Percentiles rank a stretch among this genome's conserved stretches.
Conservation (phyloP, 2,329 filamentous ascomycete genomes). For the Endoconidiophora laricicola region DNA sequence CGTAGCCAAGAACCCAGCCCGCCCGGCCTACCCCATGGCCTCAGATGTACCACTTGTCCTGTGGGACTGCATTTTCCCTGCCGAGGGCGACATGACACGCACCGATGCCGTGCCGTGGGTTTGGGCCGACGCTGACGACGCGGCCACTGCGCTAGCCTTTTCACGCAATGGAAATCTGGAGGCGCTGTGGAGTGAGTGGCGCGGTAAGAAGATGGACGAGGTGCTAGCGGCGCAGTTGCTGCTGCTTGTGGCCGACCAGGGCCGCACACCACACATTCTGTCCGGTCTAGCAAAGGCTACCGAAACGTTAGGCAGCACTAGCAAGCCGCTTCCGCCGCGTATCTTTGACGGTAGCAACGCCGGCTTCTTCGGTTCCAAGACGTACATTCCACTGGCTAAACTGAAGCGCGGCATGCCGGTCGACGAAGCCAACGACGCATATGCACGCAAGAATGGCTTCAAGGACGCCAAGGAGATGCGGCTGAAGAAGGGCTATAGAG, state of each 20-base stretch:
- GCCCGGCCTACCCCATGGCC: conserved; percentile 80
- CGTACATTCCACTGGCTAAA: conserved; percentile 39
- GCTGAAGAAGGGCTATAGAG: conserved; percentile 19
- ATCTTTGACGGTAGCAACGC: conserved; percentile 40
- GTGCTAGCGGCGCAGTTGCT: conserved; percentile 61
- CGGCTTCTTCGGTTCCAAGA: conserved; percentile 23
- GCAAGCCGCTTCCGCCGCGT: conserved; percentile 4
- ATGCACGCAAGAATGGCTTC: conserved; percentile 45
- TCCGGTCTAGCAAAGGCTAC: conserved; percentile 4
- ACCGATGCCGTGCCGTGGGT: conserved; percentile 59
- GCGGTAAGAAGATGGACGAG: conserved; percentile 77
- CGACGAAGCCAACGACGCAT: conserved; percentile 42
- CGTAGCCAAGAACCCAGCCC: conserved; percentile 49
- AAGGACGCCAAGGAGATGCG: conserved; percentile 33
- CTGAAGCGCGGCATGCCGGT: conserved; percentile 32
- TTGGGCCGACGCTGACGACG: conserved; percentile 50
- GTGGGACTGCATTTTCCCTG: conserved; percentile 82
- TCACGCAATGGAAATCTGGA: conserved; percentile 52
- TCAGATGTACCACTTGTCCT: conserved; percentile 78
- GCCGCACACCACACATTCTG: conserved; percentile 13
- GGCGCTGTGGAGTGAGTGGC: conserved; percentile 69
- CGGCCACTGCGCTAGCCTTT: conserved; percentile 37
- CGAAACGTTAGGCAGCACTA: conserved; percentile 1
- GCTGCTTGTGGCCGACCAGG: conserved; percentile 36
- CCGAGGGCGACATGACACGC: conserved; percentile 18